phyloP scores from a whole-genome alignment of 202 grass and related monocot species.

The Thinopyrum obtusiflorum region DNA sequence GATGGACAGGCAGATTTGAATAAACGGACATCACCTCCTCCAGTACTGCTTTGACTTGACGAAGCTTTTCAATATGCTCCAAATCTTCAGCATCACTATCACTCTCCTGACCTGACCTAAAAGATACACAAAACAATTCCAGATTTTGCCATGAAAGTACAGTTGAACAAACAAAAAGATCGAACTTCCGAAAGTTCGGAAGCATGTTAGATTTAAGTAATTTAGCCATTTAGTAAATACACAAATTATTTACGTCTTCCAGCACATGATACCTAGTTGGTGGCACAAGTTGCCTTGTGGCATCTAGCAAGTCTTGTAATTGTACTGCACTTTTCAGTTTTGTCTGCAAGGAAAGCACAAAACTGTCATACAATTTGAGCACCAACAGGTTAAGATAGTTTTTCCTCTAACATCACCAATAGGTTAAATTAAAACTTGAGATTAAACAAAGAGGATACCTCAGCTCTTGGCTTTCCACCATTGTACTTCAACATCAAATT shows the following conservation, averaged over 20 bases:
- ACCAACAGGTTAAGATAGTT: not conserved
- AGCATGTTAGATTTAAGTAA: constrained; percentile 3
- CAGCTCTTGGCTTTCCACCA: constrained; percentile 86
- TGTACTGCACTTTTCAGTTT: constrained; percentile 99
- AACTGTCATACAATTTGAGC: constrained; percentile 23
- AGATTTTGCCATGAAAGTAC: constrained; percentile 27
- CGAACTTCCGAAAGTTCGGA: not conserved
- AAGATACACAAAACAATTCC: constrained; percentile 20
- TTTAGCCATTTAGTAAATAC: constrained; percentile 4
- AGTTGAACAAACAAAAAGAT: not conserved
- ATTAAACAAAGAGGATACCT: constrained; percentile 47
- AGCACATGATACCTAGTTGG: constrained; percentile 60
- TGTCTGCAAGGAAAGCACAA: constrained; percentile 64
- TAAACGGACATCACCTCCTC: constrained; percentile 71
- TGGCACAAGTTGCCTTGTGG: constrained; percentile 94
- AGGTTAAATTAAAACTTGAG: constrained; percentile 19
- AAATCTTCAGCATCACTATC: constrained; percentile 95
- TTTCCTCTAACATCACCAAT: not conserved
- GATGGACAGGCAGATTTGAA: constrained; percentile 19
- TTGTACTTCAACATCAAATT: constrained; percentile 99
- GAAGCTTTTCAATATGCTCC: constrained; percentile 97
- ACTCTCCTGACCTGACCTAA: constrained; percentile 92
- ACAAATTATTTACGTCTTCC: constrained; percentile 12
- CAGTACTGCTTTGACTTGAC: constrained; percentile 98
- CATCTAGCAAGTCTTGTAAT: constrained; percentile 98